A percentile compares a stretch with the other conserved stretches of the same genome.
Conservation (phyloP, 2,329 filamentous ascomycete genomes). For the Helminthosporium solani region DNA sequence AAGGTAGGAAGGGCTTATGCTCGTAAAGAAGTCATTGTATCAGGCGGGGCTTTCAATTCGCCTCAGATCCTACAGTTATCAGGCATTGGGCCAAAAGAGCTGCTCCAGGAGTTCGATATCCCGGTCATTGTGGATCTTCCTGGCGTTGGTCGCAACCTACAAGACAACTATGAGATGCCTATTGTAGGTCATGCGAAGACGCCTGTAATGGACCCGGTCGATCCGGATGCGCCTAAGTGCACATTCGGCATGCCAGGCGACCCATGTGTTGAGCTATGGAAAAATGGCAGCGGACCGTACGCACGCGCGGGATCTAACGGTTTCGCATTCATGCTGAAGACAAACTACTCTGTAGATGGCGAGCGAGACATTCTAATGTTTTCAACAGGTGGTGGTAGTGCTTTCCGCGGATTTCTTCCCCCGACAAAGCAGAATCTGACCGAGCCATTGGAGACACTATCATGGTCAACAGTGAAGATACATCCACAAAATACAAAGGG, state of each 20-base stretch:
- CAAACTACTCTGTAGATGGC: slow-evolving; percentile 45
- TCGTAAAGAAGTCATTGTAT: slow-evolving; percentile 26
- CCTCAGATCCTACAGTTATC: slow-evolving; percentile 64
- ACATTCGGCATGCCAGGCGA: slow-evolving; percentile 23
- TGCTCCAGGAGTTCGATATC: slow-evolving; percentile 56
- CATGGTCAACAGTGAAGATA: slow-evolving; percentile 58
- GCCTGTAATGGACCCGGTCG: slow-evolving; percentile 2
- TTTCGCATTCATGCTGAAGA: slow-evolving; percentile 49
- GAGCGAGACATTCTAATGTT: slow-evolving; percentile 55
- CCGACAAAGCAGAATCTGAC: slow-evolving; percentile 44
- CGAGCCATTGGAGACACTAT: slow-evolving; percentile 18
- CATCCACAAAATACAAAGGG: slow-evolving; percentile 62
- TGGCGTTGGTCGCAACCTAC: slow-evolving; percentile 41
- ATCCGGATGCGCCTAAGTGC: slow-evolving; percentile 4
- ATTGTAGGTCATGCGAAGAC: slow-evolving; percentile 52
- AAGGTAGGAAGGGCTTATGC: slow-evolving; percentile 16
- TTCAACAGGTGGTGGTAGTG: slow-evolving; percentile 38
- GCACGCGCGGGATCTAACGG: slow-evolving; percentile 52
- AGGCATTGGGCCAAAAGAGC: slow-evolving; percentile 57
- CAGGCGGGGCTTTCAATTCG: slow-evolving; percentile 58
- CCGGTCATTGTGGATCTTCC: slow-evolving; percentile 53
- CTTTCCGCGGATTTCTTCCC: slow-evolving; percentile 54
- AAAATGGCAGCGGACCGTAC: slow-evolving; percentile 20
- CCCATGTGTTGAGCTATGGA: slow-evolving; percentile 20
- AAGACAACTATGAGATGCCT: slow-evolving; percentile 38